Evolutionary conservation across 768 basidiomycete genomes (phyloP), one percentile per base, ranked within the genome.

Genomic region (Agaricus bisporus): DNA sequence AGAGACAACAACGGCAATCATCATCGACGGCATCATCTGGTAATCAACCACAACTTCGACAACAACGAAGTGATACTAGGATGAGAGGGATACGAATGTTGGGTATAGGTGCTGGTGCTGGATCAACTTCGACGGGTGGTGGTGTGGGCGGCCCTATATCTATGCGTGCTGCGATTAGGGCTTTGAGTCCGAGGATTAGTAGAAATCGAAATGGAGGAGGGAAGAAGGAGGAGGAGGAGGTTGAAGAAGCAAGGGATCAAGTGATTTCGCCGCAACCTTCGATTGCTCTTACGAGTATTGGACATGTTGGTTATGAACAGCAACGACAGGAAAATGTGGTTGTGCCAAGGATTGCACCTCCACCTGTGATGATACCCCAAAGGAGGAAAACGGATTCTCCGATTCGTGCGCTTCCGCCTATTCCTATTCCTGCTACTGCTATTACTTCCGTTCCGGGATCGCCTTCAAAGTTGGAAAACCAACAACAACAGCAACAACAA

Each of bases 391-490:
- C 51, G 2, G 39, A 38, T 5, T 41, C 45, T 15, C 52, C 44
- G 5, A 41, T 54, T 28, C 52, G 52, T 20, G 52, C 52, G 9
- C 52, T 54, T 41, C 52, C 52, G 47, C 52, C 52, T 7, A 54
- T 54, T 4, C 52, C 52, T 9, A 22, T 41, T 17, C 38, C 45
- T 20, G 29, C 36, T 22, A 9, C 47, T 38, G 28, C 56, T 22
- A 8, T 32, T 17, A 12, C 43, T 22, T 14, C 44, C 18, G 36
- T 20, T 15, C 25, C 38, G 22, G 12, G 9, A 20, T 14, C 9
- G 38, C 79, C 3, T 79, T 80, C 61, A 66, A 63, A 35, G 63
- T 79, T 37, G 73, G 78, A 28, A 71, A 11, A 32, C 7, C 32
- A 22, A 22, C 22, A 22, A 22, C 22, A 32, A 32, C 32, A 22